Percentiles rank a stretch among this genome's conserved stretches.
These are phyloP conservation scores for Sphagnum fallax DNA, from an alignment of 228 moss, liverwort and hornwort species.

Conservation along the genomic window DNA sequence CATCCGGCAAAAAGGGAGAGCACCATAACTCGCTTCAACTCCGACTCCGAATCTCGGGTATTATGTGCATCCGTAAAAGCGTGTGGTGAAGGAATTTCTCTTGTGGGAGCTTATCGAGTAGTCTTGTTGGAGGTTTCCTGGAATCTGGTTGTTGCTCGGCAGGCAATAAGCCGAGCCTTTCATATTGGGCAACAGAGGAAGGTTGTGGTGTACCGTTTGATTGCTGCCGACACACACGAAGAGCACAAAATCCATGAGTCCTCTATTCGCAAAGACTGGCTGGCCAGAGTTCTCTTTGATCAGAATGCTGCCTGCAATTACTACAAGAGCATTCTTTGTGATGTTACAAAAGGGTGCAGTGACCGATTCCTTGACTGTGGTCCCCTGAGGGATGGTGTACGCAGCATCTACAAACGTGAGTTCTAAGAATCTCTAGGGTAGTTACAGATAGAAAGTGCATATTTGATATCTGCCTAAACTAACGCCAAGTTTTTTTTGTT, in stretches of 20 bases:
- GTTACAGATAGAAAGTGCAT: background rate
- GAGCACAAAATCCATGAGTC: conserved; percentile 38
- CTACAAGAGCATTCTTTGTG: conserved; percentile 47
- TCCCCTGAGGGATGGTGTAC: conserved; percentile 23
- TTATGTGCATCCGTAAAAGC: conserved; percentile 82
- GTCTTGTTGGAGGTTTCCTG: conserved; percentile 71
- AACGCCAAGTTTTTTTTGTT: too few species aligned
- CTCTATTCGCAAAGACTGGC: conserved; percentile 67
- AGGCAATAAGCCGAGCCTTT: conserved; percentile 88
- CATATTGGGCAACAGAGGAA: conserved; percentile 79
- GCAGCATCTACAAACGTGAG: conserved; percentile 34
- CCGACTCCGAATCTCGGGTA: conserved; percentile 24
- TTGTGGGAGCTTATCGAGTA: conserved; percentile 81
- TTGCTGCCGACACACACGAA: conserved; percentile 48
- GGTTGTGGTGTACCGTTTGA: conserved; percentile 74
- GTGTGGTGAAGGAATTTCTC: conserved; percentile 85
- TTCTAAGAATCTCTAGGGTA: conserved; percentile 11
- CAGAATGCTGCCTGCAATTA: conserved; percentile 31
- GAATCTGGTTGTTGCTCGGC: conserved; percentile 67
- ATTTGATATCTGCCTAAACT: too few species aligned
- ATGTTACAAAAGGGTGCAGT: conserved; percentile 25
- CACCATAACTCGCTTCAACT: conserved; percentile 41
- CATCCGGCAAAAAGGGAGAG: conserved; percentile 44
- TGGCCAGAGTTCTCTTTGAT: conserved; percentile 70
- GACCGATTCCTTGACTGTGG: conserved; percentile 21